Percentiles rank a stretch among this genome's conserved stretches.
These are phyloP conservation scores for Begonia peltatifolia DNA, from an alignment of 306 rosid species.

Conservation along the genomic window DNA sequence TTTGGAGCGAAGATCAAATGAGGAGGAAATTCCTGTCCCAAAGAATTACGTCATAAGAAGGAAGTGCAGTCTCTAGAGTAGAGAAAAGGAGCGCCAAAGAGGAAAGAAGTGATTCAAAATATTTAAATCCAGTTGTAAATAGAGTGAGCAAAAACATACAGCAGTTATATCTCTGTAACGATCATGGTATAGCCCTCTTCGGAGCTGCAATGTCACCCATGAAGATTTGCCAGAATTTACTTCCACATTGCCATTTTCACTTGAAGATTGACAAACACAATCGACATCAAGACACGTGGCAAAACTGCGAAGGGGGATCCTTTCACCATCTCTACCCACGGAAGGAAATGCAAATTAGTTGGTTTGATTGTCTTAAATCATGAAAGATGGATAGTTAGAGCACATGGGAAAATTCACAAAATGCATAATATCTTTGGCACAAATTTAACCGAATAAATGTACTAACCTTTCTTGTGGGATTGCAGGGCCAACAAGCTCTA, in stretches of 20 bases:
- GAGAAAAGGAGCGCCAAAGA: neutral
- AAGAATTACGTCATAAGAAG: neutral
- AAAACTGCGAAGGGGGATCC: conserved; percentile 32
- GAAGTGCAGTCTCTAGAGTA: neutral
- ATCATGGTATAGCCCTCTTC: conserved; percentile 74
- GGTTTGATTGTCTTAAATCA: conserved; percentile 14
- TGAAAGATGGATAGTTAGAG: neutral
- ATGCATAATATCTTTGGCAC: no score
- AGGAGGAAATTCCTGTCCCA: conserved; percentile 46
- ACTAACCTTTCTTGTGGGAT: conserved; percentile 62
- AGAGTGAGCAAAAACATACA: conserved; percentile 22
- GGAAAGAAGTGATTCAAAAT: neutral
- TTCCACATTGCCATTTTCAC: conserved; percentile 15
- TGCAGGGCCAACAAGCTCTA: conserved; percentile 77
- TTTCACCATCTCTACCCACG: conserved; percentile 58
- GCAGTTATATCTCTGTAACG: conserved; percentile 44
- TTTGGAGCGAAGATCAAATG: conserved; percentile 72
- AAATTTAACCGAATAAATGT: conserved; percentile 2
- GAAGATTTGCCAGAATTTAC: conserved; percentile 16
- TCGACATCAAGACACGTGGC: conserved; percentile 35
- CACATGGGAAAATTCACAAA: no score
- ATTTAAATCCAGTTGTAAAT: neutral
- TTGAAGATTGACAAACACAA: conserved; percentile 50
- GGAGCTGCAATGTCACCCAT: conserved; percentile 44
- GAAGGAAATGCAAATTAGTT: no score